Evolutionary conservation across 768 basidiomycete species (phyloP), one percentile per base, ranked within the genome.

Genomic region (Paxillus rubicundulus): DNA sequence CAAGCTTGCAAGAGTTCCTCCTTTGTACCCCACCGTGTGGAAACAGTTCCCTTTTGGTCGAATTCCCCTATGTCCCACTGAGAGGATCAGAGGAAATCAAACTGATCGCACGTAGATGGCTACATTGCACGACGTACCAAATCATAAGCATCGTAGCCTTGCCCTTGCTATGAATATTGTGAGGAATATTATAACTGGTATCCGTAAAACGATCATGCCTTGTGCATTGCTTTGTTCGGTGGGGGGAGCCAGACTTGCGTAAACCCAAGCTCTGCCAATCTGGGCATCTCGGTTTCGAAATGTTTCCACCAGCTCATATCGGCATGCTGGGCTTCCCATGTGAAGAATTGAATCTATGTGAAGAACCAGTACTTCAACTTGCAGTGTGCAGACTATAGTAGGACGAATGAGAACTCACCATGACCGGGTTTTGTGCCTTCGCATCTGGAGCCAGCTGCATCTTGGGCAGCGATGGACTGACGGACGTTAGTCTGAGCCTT

Each of bases 1-100:
- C 87, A 87, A 20, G 90, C 89, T 10, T 72, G 61, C 2, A 92
- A 62, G 24, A 94, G 79, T 54, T 96, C 87, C 27, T 89, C 82
- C 58, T 84, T 87, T 12, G 87, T 86, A 20, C 94, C 94, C 92
- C 93, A 98, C 53, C 92, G 79, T 1, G 94, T 96, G 14, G 74
- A 67, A 30, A 82, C 64, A 14, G 79, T 69, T 14, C 86, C 87
- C 62, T 86, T 90, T 67, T 89, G 90, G 46, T 86, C 58, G 56
- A 92, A 92, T 70, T 92, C 90, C 33, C 90, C 90, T 16, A 93
- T 70, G 65, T 93, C 90, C 90, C 91, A 93, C 89, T 92, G 47
- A 30, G 16, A 24, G 16, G 44, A 45, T 5, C 1, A 43, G n/a
- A 24, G 12, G 1, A 39, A 49, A 20, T 27, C 33, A 10, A 18